Conservation (phyloP, 2,329 filamentous ascomycete species). For the Fusarium lateritium region DNA sequence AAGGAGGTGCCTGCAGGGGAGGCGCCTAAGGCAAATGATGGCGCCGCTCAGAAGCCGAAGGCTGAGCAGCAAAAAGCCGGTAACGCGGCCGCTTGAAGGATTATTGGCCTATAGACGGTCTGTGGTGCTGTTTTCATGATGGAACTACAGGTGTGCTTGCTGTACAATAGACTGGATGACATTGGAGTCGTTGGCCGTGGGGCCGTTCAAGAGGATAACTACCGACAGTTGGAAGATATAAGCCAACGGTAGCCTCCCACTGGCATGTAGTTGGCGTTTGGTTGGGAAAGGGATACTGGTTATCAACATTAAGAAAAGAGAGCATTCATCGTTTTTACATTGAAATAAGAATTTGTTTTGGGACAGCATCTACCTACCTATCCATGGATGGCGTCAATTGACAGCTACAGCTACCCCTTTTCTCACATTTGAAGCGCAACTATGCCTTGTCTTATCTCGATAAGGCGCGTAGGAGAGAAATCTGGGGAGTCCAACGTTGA, state of each 20-base stretch:
- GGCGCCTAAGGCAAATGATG: conserved; percentile 19
- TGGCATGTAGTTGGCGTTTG: conserved; percentile 45
- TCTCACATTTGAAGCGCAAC: not conserved
- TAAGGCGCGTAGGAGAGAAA: not conserved
- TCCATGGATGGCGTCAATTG: not conserved
- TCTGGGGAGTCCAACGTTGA: not conserved
- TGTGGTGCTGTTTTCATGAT: not conserved
- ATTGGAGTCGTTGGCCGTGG: conserved; percentile 18
- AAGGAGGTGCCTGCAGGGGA: conserved; percentile 30
- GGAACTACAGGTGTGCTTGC: not conserved
- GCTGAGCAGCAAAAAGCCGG: conserved; percentile 13
- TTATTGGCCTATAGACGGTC: not conserved
- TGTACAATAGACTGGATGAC: conserved; percentile 45
- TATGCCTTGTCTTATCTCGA: not conserved
- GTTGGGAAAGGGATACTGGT: conserved; percentile 34
- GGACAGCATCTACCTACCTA: not conserved
- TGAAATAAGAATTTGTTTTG: not conserved
- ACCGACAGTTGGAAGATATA: conserved; percentile 13
- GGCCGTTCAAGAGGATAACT: conserved; percentile 7
- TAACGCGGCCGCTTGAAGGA: conserved; percentile 33
- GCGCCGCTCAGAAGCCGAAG: conserved; percentile 16
- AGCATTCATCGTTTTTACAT: not conserved
- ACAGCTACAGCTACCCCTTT: not conserved
- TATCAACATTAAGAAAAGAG: conserved; percentile 20
- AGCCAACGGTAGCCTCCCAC: conserved; percentile 9